Percentiles rank a stretch among this genome's conserved stretches.
These are phyloP conservation scores for Pseudozyma hubeiensis DNA, from an alignment of 1,284 basidiomycete genomes.

Conservation along the genomic window DNA sequence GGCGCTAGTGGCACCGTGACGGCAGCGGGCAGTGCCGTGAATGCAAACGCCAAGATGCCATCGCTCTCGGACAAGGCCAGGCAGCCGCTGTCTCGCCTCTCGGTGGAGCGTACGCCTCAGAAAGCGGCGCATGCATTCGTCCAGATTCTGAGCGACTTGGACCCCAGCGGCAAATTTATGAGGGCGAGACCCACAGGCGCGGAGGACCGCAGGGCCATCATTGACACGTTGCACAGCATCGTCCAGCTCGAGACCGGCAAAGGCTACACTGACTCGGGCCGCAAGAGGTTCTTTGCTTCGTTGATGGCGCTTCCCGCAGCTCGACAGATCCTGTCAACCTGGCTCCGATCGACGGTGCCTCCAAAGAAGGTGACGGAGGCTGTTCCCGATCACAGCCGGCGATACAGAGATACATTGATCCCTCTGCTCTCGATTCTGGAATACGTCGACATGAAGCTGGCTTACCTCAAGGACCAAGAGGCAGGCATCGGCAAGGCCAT, in stretches of 20 bases:
- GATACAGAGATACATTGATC: conserved; percentile 41
- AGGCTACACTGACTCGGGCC: conserved; percentile 30
- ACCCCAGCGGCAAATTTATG: conserved; percentile 27
- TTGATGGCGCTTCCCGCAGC: conserved; percentile 35
- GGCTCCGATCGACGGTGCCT: conserved; percentile 33
- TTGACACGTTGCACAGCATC: conserved; percentile 26
- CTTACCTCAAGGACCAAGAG: conserved; percentile 51
- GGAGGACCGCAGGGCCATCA: conserved; percentile 28
- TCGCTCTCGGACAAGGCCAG: conserved; percentile 21
- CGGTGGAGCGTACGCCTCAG: conserved; percentile 23
- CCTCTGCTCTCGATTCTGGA: conserved; percentile 50
- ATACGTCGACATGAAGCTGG: conserved; percentile 36
- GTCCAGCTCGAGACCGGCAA: conserved; percentile 35
- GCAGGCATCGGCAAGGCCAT: conserved; percentile 53
- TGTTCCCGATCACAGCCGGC: conserved; percentile 40
- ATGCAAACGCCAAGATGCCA: not conserved
- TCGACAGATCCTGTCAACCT: conserved; percentile 31
- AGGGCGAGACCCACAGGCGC: conserved; percentile 13
- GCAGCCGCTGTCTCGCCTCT: conserved; percentile 14
- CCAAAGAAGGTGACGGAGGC: conserved; percentile 40
- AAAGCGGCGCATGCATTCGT: conserved; percentile 25
- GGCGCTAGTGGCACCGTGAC: not conserved
- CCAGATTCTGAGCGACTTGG: conserved; percentile 25
- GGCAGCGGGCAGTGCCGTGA: not conserved
- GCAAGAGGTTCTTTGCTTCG: conserved; percentile 21